These are phyloP conservation scores for Kwoniella sp. DNA, from an alignment of 768 basidiomycete genomes.

Conservation along the genomic window DNA sequence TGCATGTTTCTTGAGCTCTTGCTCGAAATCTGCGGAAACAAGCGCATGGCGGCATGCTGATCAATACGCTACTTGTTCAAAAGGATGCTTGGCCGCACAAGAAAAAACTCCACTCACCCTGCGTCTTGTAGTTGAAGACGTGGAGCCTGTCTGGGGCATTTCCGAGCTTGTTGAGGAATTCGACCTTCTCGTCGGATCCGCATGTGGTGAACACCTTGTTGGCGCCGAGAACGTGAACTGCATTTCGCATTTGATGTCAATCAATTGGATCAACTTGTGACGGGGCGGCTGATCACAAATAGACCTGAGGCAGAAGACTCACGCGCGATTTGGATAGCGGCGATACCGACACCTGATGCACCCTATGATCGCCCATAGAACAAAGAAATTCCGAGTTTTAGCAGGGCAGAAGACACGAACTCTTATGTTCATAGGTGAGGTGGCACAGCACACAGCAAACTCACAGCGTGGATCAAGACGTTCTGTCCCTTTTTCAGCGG, in stretches of 20 bases:
- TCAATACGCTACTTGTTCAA: neutral
- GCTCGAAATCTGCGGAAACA: constrained; percentile 65
- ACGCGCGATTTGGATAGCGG: constrained; percentile 84
- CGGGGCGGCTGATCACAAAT: no score
- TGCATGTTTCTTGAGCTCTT: constrained; percentile 66
- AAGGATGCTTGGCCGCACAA: no score
- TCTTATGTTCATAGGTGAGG: neutral
- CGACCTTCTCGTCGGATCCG: constrained; percentile 78
- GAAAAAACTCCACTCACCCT: constrained; percentile 29
- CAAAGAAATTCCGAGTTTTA: no score
- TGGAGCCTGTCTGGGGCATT: constrained; percentile 56
- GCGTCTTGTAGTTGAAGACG: constrained; percentile 78
- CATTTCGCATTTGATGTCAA: constrained; percentile 47
- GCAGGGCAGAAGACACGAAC: neutral
- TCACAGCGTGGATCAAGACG: constrained; percentile 81
- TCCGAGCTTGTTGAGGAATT: constrained; percentile 62
- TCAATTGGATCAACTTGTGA: no score
- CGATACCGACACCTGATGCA: constrained; percentile 85
- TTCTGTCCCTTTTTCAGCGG: constrained; percentile 70
- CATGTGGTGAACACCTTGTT: constrained; percentile 77
- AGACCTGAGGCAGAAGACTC: constrained; percentile 13
- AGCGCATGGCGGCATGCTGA: neutral
- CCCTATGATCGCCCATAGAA: constrained; percentile 56
- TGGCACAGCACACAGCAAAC: neutral
- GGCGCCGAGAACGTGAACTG: constrained; percentile 47